Conservation (phyloP, 768 basidiomycete species). For the Sarcomyxa edulis region DNA sequence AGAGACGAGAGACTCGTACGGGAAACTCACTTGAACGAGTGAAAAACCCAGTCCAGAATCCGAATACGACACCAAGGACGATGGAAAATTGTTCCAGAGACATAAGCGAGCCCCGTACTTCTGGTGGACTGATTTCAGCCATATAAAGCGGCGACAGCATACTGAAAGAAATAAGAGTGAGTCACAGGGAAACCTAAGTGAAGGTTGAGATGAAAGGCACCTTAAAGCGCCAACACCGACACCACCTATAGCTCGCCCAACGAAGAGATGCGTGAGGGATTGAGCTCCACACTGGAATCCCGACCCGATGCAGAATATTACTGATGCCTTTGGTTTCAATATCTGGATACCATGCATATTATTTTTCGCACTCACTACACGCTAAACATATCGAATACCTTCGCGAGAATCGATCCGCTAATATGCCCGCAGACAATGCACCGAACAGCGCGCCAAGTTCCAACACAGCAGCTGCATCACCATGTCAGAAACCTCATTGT, state of each 20-base stretch:
- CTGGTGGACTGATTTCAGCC: slow-evolving; percentile 80
- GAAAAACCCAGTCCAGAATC: slow-evolving; percentile 78
- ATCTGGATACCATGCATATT: too few relatives aligned
- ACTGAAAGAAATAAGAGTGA: slow-evolving; percentile 27
- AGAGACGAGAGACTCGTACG: not conserved
- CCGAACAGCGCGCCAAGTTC: slow-evolving; percentile 81
- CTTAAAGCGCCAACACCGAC: slow-evolving; percentile 75
- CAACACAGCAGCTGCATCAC: slow-evolving; percentile 57
- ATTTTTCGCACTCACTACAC: slow-evolving; percentile 57
- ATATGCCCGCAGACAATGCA: slow-evolving; percentile 58
- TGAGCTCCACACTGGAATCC: slow-evolving; percentile 60
- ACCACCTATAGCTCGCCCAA: slow-evolving; percentile 74
- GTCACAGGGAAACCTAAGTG: slow-evolving; percentile 3
- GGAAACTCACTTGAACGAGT: slow-evolving; percentile 53
- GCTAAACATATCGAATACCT: slow-evolving; percentile 62
- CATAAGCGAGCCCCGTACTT: slow-evolving; percentile 73
- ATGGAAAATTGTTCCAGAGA: slow-evolving; percentile 80
- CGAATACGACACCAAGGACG: slow-evolving; percentile 74
- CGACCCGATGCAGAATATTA: slow-evolving; percentile 70
- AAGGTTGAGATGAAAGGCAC: slow-evolving; percentile 25
- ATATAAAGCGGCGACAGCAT: slow-evolving; percentile 82
- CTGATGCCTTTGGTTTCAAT: slow-evolving; percentile 23
- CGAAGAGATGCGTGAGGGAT: slow-evolving; percentile 48
- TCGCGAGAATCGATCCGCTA: slow-evolving; percentile 66
- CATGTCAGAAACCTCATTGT: not conserved